Evolutionary conservation across 106 monocot genomes (phyloP), one percentile per base, ranked within the genome.

Genomic region (Narthecium ossifragum): DNA sequence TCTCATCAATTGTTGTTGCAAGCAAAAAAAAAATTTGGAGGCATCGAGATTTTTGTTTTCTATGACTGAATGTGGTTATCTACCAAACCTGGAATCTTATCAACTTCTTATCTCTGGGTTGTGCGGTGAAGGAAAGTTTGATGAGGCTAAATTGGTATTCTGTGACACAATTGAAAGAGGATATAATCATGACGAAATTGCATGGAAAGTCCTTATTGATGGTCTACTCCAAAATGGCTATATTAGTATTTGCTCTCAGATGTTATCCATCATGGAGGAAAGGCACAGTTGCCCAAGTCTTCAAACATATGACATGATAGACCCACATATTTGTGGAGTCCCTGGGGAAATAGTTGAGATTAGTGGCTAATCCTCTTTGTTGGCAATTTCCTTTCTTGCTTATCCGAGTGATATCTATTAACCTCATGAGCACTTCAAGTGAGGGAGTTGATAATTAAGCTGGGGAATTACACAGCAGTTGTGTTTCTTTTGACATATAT

Each of bases 181-280:
- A 2, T 70, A 70, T 49, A 70, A 40, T 70, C 20, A 23, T 70
- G 69, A 70, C 61, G 51, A 52, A 10, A 60, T 70, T 39, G 39
- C 60, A 41, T 70, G 59, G 46, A 60, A 70, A 12, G 53, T 70
- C 37, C 69, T 70, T 40, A 60, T 70, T 43, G 69, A 70, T 61
- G 69, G 60, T 6, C 34, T 70, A 27, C 60, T 70, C 10, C 60
- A 52, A 37, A 70, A 52, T 6, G 69, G 69, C 26, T 40, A 60
- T 59, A 37, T 40, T n/a, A 20, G 31, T n/a, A 25, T 6, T 24
- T 70, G 60, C 51, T 60, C 37, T 27, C 60, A 70, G 47, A 52
- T 70, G 69, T 36, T 70, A 53, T 27, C 61, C 0, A 51, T 70
- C 40, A 70, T 70, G 69, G 36, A 52, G 39, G 60, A 53, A 30